These are phyloP conservation scores for Collariella sp. DNA, from an alignment of 495 filamentous ascomycete genomes.

Conservation along the genomic window DNA sequence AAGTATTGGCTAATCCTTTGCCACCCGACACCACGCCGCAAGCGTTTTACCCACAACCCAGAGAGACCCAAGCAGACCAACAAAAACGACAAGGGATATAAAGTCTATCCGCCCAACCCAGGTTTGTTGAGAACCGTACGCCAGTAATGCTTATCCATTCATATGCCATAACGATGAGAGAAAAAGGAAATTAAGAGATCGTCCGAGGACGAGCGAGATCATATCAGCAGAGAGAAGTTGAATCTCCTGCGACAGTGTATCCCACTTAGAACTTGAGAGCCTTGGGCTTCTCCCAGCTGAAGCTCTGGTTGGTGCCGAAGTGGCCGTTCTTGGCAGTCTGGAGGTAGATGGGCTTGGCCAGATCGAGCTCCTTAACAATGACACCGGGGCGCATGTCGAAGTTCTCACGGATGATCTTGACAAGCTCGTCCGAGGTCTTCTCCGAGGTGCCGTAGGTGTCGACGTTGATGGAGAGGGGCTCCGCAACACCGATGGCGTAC, in stretches of 20 bases:
- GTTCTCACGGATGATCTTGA: constrained; percentile 87
- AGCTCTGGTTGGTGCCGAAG: constrained; percentile 93
- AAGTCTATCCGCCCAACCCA: constrained; percentile 28
- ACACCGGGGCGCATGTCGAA: constrained; percentile 96
- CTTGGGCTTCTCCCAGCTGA: constrained; percentile 98
- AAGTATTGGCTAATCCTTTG: constrained; percentile 3
- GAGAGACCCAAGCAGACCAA: constrained; percentile 9
- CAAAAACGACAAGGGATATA: constrained; percentile 25
- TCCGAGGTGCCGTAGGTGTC: constrained; percentile 76
- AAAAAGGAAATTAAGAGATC: constrained; percentile 9
- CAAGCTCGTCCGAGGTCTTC: constrained; percentile 68
- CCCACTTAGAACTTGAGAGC: constrained; percentile 67
- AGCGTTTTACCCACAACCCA: constrained; percentile 11
- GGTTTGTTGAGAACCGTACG: constrained; percentile 39
- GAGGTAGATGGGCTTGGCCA: constrained; percentile 93
- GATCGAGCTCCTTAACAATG: constrained; percentile 94
- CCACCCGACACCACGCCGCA: constrained; percentile 8
- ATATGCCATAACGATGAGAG: constrained; percentile 14
- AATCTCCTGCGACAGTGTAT: constrained; percentile 28
- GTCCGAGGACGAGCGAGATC: constrained; percentile 23
- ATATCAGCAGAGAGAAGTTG: constrained; percentile 30
- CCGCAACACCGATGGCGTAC: constrained; percentile 97
- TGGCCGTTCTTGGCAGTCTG: constrained; percentile 98
- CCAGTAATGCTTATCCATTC: constrained; percentile 26
- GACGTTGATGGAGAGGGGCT: constrained; percentile 88